Conservation (phyloP, 345 rosid genomes). For the Turnera subulata region DNA sequence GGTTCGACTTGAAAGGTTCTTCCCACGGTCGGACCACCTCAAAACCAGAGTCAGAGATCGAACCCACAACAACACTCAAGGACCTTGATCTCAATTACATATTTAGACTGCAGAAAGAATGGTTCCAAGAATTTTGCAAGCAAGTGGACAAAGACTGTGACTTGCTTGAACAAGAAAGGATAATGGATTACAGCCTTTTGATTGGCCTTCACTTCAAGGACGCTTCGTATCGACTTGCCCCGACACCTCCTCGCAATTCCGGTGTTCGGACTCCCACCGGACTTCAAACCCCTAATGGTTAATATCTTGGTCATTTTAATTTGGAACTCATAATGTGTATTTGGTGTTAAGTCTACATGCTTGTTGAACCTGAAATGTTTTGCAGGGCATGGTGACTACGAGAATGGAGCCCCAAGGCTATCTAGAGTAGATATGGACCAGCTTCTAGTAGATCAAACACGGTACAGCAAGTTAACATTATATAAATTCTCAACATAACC, state of each 20-base stretch:
- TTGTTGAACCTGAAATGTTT: constrained; percentile 16
- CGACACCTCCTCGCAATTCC: constrained; percentile 38
- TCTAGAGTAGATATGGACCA: constrained; percentile 57
- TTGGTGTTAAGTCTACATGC: constrained; percentile 1
- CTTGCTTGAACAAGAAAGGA: constrained; percentile 86
- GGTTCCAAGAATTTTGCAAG: constrained; percentile 95
- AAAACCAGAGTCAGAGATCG: constrained; percentile 83
- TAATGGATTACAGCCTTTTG: constrained; percentile 94
- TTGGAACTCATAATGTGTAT: not conserved
- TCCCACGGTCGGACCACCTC: constrained; percentile 88
- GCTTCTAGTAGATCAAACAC: constrained; percentile 49
- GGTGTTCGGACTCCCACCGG: constrained; percentile 42
- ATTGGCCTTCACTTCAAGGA: constrained; percentile 85
- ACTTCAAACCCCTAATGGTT: constrained; percentile 28
- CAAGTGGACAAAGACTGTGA: constrained; percentile 96
- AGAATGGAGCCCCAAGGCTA: constrained; percentile 39
- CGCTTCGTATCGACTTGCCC: constrained; percentile 34
- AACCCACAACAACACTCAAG: constrained; percentile 84
- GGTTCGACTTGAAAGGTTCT: constrained; percentile 95
- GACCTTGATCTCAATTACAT: constrained; percentile 89
- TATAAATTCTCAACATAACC: too few species aligned
- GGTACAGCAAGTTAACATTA: constrained; percentile 34
- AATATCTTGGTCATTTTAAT: constrained; percentile 16
- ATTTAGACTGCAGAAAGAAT: constrained; percentile 61
- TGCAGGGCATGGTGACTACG: constrained; percentile 41